Evolutionary conservation across 225 moss, liverwort and hornwort species (phyloP).

Genomic region (Straminergon stramineum): DNA sequence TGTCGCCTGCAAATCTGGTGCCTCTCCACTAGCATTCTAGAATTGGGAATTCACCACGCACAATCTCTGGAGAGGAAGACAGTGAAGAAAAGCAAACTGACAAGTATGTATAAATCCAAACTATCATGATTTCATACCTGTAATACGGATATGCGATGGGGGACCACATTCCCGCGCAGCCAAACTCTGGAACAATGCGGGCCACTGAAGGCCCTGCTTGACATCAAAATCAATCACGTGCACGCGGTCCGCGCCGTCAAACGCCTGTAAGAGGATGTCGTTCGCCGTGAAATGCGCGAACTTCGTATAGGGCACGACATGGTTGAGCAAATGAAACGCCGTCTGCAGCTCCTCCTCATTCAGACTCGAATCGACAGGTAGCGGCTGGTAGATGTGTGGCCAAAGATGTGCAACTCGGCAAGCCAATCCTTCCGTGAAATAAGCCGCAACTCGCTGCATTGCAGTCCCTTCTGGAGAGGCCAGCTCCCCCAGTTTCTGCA

Average conservation of each 20-base stretch:
- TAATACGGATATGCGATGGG: slow-evolving; percentile 81
- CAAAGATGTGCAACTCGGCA: slow-evolving; percentile 74
- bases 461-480: slow-evolving; percentile 86
- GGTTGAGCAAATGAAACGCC: slow-evolving; percentile 87
- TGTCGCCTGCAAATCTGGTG: not conserved
- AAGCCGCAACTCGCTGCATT: slow-evolving; percentile 87
- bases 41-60: not conserved
- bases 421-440: slow-evolving; percentile 87
- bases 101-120: not conserved
- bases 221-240: slow-evolving; percentile 96
- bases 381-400: slow-evolving; percentile 90
- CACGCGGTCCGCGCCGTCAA: slow-evolving; percentile 68
- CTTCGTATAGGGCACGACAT: slow-evolving; percentile 85
- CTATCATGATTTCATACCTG: slow-evolving; percentile 23
- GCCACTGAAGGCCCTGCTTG: slow-evolving; percentile 98
- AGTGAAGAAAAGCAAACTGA: not conserved
- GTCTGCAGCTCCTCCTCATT: slow-evolving; percentile 80
- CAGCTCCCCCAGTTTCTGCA: slow-evolving; percentile 83
- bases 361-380: slow-evolving; percentile 60
- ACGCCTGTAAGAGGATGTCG: slow-evolving; percentile 81
- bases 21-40: not conserved
- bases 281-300: slow-evolving; percentile 94
- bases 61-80: not conserved
- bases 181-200: slow-evolving; percentile 83
- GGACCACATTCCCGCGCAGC: slow-evolving; percentile 69